phyloP scores from a whole-genome alignment of 179 eudicot genomes.

The Nepenthes alata region DNA sequence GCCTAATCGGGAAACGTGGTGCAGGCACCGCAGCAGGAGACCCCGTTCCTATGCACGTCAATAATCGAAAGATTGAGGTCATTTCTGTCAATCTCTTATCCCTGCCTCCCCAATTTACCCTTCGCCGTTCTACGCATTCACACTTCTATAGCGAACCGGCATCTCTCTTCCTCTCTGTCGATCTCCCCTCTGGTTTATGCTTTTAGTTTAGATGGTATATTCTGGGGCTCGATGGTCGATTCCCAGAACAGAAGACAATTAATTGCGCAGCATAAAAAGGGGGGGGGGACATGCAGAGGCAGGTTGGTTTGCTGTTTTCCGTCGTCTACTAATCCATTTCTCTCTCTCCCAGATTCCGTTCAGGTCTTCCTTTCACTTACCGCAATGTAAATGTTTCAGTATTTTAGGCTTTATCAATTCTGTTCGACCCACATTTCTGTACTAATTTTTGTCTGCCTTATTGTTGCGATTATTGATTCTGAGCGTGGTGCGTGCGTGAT shows the following conservation, averaged over 20 bases:
- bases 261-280: background rate
- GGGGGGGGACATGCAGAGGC: background rate
- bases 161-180: background rate
- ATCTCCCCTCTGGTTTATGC: constrained; percentile 13
- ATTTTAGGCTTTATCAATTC: background rate
- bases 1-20: too few species aligned
- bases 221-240: constrained; percentile 18
- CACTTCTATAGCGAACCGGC: background rate
- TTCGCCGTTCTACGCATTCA: background rate
- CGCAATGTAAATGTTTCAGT: background rate
- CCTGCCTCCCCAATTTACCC: background rate
- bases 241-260: background rate
- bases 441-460: too few species aligned
- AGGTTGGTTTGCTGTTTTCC: background rate
- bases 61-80: too few species aligned
- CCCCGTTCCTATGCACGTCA: too few species aligned
- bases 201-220: constrained; percentile 20
- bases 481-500: too few species aligned
- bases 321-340: too few species aligned
- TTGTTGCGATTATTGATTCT: too few species aligned
- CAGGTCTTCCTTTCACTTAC: constrained; percentile 12
- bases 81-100: background rate
- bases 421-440: too few species aligned
- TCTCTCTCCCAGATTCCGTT: background rate
- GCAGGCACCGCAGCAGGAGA: too few species aligned